phyloP scores from a whole-genome alignment of 345 rosid species.

The Bruguiera gymnorhiza region DNA sequence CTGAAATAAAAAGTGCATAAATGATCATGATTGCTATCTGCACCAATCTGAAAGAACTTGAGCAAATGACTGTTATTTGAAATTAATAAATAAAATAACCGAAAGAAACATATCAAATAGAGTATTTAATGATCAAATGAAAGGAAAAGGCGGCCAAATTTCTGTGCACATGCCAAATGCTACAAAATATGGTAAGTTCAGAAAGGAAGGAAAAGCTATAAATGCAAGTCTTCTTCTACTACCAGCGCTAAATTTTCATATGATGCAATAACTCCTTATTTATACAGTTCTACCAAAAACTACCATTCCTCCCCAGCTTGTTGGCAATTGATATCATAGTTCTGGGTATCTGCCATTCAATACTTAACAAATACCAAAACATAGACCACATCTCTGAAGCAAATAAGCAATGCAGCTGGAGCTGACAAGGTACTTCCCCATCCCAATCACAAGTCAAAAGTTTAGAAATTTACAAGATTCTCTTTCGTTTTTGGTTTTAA shows the following conservation, averaged over 20 bases:
- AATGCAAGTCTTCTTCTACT: background rate
- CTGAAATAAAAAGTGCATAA: slow-evolving; percentile 40
- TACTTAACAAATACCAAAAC: background rate
- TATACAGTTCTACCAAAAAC: background rate
- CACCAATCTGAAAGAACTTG: too few species aligned
- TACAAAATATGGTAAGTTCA: background rate
- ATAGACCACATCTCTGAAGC: background rate
- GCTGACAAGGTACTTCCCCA: background rate
- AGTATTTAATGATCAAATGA: background rate
- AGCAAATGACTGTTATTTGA: too few species aligned
- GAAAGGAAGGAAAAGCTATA: slow-evolving; percentile 3
- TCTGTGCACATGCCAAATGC: background rate
- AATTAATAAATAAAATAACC: background rate
- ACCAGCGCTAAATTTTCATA: background rate
- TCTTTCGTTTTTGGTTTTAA: background rate
- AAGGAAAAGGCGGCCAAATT: background rate
- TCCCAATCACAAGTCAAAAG: background rate
- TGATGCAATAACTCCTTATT: background rate
- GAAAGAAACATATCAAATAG: background rate
- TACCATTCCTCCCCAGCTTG: background rate
- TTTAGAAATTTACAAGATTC: background rate
- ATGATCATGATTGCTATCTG: slow-evolving; percentile 1
- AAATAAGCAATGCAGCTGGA: background rate
- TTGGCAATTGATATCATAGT: background rate
- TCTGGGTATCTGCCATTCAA: background rate